A percentile compares a stretch with the other conserved stretches of the same genome.
These are phyloP conservation scores for Blumeria hordei DNA, from an alignment of 2,329 filamentous ascomycete genomes.

Conservation along the genomic window DNA sequence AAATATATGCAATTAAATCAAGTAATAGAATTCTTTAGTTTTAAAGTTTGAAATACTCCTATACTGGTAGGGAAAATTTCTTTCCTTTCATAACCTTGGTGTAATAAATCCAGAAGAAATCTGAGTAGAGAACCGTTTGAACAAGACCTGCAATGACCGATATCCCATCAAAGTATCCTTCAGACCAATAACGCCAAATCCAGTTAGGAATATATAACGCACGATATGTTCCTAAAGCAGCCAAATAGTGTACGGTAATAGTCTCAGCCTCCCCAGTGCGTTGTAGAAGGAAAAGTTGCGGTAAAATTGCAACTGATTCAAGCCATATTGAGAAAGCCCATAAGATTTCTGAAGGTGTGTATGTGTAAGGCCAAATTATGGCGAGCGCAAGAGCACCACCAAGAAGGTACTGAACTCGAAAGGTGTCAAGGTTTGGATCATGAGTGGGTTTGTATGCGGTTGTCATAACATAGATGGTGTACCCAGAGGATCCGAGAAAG, in stretches of 20 bases:
- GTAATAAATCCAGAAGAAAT: constrained; percentile 99
- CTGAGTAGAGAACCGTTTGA: constrained; percentile 87
- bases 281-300: constrained; percentile 95
- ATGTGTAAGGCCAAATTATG: constrained; percentile 65
- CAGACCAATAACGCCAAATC: constrained; percentile 72
- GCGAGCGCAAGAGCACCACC: constrained; percentile 58
- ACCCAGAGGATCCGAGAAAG: constrained; percentile 73
- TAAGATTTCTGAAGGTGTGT: constrained; percentile 61
- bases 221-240: constrained; percentile 74
- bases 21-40: background rate
- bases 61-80: constrained; percentile 71
- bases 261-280: constrained; percentile 94
- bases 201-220: constrained; percentile 97
- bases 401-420: constrained; percentile 86
- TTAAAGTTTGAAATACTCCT: background rate
- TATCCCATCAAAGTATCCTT: constrained; percentile 65
- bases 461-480: constrained; percentile 95
- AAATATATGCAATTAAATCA: too few species aligned
- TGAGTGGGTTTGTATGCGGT: constrained; percentile 94
- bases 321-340: constrained; percentile 99
- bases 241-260: constrained; percentile 97
- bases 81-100: constrained; percentile 80
- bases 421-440: constrained; percentile 90
- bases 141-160: constrained; percentile 71
- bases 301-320: constrained; percentile 85